These are phyloP conservation scores for Trypanosoma conorhini DNA, from an alignment of 208 protist genomes.

Conservation along the genomic window DNA sequence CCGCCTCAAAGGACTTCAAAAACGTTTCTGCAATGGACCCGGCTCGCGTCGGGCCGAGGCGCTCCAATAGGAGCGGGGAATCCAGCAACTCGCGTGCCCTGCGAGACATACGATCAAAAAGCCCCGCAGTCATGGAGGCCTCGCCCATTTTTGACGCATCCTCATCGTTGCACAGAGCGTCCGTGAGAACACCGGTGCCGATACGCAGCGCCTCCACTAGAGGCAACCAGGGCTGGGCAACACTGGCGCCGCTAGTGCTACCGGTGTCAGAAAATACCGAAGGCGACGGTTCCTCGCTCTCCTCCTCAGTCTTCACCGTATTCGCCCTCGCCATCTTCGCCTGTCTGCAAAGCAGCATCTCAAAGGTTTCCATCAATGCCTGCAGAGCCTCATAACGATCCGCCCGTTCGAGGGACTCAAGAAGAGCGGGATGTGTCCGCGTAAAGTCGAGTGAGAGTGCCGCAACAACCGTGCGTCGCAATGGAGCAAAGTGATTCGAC, in stretches of 20 bases:
- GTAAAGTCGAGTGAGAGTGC: constrained; percentile 51
- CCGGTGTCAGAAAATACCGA: neutral
- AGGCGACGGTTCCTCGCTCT: constrained; percentile 7
- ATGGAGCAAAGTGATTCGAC: constrained; percentile 55
- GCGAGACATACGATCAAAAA: constrained; percentile 61
- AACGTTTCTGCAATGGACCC: constrained; percentile 8
- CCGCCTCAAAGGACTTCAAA: constrained; percentile 13
- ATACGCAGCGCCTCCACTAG: constrained; percentile 26
- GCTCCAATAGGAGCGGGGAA: constrained; percentile 10
- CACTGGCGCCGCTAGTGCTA: constrained; percentile 6
- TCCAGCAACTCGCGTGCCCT: constrained; percentile 48
- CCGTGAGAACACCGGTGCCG: constrained; percentile 18
- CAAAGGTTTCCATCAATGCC: constrained; percentile 66
- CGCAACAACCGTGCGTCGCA: constrained; percentile 47
- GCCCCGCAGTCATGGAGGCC: constrained; percentile 60
- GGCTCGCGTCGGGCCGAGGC: constrained; percentile 13
- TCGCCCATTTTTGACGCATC: neutral
- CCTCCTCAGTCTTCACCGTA: constrained; percentile 3
- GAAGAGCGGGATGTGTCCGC: constrained; percentile 47
- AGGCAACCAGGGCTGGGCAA: constrained; percentile 14
- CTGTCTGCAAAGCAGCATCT: constrained; percentile 31
- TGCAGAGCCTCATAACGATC: constrained; percentile 74
- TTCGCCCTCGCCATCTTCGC: constrained; percentile 10
- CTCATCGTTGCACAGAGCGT: constrained; percentile 7
- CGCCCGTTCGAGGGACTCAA: constrained; percentile 37